phyloP scores from a whole-genome alignment of 2,329 filamentous ascomycete species.

The Trichoderma pleuroti region DNA sequence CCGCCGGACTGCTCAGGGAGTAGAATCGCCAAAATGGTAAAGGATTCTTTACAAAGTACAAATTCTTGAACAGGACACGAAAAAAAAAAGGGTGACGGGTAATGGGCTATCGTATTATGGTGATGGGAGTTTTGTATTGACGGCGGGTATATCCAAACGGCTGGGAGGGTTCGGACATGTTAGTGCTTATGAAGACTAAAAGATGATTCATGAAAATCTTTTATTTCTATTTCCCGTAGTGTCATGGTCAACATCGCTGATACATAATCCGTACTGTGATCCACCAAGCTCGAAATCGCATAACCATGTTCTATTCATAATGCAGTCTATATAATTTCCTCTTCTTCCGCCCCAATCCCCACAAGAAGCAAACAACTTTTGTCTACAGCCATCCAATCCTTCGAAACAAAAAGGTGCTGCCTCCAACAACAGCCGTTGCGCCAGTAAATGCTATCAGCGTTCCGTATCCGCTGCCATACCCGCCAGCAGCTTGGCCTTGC shows the following conservation, averaged over 20 bases:
- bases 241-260: background rate
- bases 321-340: background rate
- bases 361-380: background rate
- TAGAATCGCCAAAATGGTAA: background rate
- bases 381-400: constrained; percentile 33
- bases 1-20: constrained; percentile 4
- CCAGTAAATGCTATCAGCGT: constrained; percentile 36
- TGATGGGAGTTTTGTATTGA: constrained; percentile 1
- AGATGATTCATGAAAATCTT: background rate
- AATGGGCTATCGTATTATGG: background rate
- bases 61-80: background rate
- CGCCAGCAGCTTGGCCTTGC: constrained; percentile 32
- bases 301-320: background rate
- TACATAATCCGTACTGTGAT: background rate
- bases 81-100: background rate
- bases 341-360: background rate
- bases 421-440: constrained; percentile 31
- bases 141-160: background rate
- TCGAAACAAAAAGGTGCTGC: constrained; percentile 31
- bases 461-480: constrained; percentile 35
- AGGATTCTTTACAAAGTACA: background rate
- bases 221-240: background rate
- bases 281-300: background rate
- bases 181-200: background rate
- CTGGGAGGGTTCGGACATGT: background rate